Conservation (phyloP, 2,329 filamentous ascomycete genomes). For the Parastagonospora nodorum region DNA sequence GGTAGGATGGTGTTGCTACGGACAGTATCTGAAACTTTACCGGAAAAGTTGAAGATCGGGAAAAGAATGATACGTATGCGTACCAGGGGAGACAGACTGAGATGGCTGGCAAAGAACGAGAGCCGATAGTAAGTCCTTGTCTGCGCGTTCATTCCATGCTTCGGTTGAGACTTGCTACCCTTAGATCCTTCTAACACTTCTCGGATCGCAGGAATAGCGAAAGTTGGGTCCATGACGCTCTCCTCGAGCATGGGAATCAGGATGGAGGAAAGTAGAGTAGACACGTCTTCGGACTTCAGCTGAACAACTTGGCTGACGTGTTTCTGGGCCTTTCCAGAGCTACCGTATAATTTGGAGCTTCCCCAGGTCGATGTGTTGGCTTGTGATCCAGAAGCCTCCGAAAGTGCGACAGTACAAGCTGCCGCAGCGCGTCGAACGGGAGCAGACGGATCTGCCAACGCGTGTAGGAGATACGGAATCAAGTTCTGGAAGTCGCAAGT, state of each 20-base stretch:
- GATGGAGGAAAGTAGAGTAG: constrained; percentile 64
- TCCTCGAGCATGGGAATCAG: constrained; percentile 83
- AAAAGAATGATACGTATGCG: constrained; percentile 73
- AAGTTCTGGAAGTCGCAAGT: constrained; percentile 75
- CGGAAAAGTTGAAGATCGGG: constrained; percentile 71
- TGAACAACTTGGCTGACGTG: constrained; percentile 52
- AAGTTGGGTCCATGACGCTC: constrained; percentile 76
- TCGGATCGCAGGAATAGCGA: constrained; percentile 69
- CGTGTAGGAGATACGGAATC: constrained; percentile 78
- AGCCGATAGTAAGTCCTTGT: constrained; percentile 69
- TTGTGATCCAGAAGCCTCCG: constrained; percentile 17
- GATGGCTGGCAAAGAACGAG: constrained; percentile 75
- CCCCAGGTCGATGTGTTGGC: constrained; percentile 28
- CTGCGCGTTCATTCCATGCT: constrained; percentile 60
- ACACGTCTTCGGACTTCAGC: constrained; percentile 65
- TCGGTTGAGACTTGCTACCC: constrained; percentile 33
- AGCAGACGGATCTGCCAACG: constrained; percentile 75
- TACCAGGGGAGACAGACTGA: constrained; percentile 69
- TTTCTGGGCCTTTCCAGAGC: constrained; percentile 18
- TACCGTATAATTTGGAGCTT: constrained; percentile 62
- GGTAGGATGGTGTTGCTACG: constrained; percentile 80
- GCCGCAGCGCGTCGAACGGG: constrained; percentile 78
- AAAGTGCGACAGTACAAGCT: constrained; percentile 58
- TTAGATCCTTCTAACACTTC: constrained; percentile 63
- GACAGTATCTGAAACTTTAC: constrained; percentile 72